These are phyloP conservation scores for Annulohypoxylon bovei DNA, from an alignment of 495 filamentous ascomycete species.

Conservation along the genomic window DNA sequence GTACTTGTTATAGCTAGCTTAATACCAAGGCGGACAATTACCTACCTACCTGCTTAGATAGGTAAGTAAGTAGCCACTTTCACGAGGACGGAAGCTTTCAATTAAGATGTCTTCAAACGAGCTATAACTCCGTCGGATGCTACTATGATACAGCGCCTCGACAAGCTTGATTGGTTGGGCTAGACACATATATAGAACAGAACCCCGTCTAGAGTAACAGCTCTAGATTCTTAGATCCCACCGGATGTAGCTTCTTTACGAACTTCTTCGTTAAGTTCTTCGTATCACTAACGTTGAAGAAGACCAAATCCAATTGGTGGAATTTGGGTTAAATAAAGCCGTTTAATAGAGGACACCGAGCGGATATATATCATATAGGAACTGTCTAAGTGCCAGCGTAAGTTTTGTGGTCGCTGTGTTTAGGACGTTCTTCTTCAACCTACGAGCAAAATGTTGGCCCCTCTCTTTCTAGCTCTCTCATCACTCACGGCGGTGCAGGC, in stretches of 20 bases:
- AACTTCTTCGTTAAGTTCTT: background rate
- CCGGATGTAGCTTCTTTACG: slow-evolving; percentile 3
- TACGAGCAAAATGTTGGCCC: slow-evolving; percentile 28
- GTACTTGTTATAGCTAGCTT: slow-evolving; percentile 20
- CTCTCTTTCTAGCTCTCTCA: slow-evolving; percentile 27
- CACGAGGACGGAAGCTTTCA: slow-evolving; percentile 9
- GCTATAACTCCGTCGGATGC: slow-evolving; percentile 4
- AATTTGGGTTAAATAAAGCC: background rate
- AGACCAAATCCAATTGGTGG: background rate
- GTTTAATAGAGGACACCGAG: background rate
- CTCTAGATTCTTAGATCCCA: slow-evolving; percentile 19
- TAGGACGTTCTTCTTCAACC: background rate
- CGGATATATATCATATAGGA: background rate
- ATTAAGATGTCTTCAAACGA: slow-evolving; percentile 13
- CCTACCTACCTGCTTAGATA: background rate
- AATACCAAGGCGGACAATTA: slow-evolving; percentile 12
- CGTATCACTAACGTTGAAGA: background rate
- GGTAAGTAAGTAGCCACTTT: slow-evolving; percentile 7
- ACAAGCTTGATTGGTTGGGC: background rate
- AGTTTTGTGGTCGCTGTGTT: background rate
- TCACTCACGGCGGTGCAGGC: slow-evolving; percentile 45
- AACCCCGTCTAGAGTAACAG: slow-evolving; percentile 1
- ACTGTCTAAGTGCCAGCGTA: background rate
- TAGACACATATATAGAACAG: slow-evolving; percentile 3
- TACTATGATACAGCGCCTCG: background rate